Percentiles rank a stretch among this genome's conserved stretches.
Conservation (phyloP, 2,329 filamentous ascomycete genomes). For the Aspergillus sp. region DNA sequence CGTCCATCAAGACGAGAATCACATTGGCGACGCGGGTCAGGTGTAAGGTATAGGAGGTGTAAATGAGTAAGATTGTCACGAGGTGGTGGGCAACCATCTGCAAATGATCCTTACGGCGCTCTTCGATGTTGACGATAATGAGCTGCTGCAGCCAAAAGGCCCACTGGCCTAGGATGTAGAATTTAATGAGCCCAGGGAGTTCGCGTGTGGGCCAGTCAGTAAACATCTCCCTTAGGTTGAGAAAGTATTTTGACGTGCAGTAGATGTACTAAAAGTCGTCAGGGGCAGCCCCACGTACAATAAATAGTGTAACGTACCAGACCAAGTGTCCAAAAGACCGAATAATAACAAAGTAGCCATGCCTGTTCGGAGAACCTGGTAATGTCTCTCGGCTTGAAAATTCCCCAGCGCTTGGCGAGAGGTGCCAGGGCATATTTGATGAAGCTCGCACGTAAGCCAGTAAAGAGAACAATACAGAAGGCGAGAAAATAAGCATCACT, state of each 20-base stretch:
- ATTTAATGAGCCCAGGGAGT: constrained; percentile 58
- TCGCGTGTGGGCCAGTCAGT: constrained; percentile 76
- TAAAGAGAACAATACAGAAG: too few species aligned
- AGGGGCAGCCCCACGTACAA: background rate
- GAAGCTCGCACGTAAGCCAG: too few species aligned
- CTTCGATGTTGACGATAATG: constrained; percentile 85
- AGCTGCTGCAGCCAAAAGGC: constrained; percentile 90
- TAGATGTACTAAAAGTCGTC: constrained; percentile 67
- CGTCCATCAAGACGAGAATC: constrained; percentile 83
- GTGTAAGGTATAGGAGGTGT: constrained; percentile 77
- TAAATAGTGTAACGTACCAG: constrained; percentile 60
- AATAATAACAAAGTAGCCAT: constrained; percentile 50
- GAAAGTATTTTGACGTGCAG: constrained; percentile 70
- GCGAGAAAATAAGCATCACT: too few species aligned
- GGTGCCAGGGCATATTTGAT: too few species aligned
- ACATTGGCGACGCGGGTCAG: constrained; percentile 78
- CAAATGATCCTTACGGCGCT: constrained; percentile 83
- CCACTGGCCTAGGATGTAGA: constrained; percentile 76
- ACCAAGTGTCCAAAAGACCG: constrained; percentile 75
- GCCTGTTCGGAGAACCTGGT: too few species aligned
- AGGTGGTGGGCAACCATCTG: constrained; percentile 92
- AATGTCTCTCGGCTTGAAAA: too few species aligned
- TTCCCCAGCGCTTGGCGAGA: too few species aligned
- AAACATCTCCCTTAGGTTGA: constrained; percentile 76
- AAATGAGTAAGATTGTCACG: constrained; percentile 77